Base-by-base conservation (phyloP, 2,329 filamentous ascomycete species). In the Ophiostoma quercus region DNA sequence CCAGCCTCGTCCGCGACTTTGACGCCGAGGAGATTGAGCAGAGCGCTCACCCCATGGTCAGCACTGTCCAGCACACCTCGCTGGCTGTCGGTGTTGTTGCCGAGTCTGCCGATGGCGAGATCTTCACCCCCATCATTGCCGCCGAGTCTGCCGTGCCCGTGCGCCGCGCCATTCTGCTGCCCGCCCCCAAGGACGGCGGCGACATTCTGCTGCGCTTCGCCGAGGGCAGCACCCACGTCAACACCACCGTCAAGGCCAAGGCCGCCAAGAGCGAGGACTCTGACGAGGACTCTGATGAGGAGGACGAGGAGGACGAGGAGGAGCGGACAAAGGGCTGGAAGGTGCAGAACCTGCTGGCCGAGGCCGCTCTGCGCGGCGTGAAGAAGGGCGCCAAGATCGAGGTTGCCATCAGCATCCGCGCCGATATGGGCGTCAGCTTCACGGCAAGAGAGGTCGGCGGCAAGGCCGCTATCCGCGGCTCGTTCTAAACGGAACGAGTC, bases 11-110 rank as follows among this genome's bases (percentile, higher is more conserved):
- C 79, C 89, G 94, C 80, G 94, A 97, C 80, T 99, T 96, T 80
- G 95, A 99, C 76, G 85, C 88, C 75, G 89, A 92, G 74, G 94
- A 98, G 78, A 96, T 99, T 75, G 92, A 96, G 79, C 94, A 97
- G 84, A 96, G 92, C 73, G 96, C 93, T 66, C 94, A 99, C 84
- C 90, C 95, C 68, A 92, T 93, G 78, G 93, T 99, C 73, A 97
- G 94, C 43, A 94, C 94, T 19, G 93, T 96, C 68, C 92, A 93
- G 76, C 95, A 99, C 83, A 89, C 96, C 73, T 85, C 88, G 75
- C 91, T 94, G 78, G 91, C 94, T 73, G 91, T 99, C 73, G 95
- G 95, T 78, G 90, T 98, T 68, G 85, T 96, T 73, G 87, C 89
- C 75, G 82, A 87, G 71, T 73, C 81, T 74, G 83, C 88, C 71